Evolutionary conservation across 2,329 filamentous ascomycete genomes (phyloP).

Genomic region (Dactylella cylindrospora): DNA sequence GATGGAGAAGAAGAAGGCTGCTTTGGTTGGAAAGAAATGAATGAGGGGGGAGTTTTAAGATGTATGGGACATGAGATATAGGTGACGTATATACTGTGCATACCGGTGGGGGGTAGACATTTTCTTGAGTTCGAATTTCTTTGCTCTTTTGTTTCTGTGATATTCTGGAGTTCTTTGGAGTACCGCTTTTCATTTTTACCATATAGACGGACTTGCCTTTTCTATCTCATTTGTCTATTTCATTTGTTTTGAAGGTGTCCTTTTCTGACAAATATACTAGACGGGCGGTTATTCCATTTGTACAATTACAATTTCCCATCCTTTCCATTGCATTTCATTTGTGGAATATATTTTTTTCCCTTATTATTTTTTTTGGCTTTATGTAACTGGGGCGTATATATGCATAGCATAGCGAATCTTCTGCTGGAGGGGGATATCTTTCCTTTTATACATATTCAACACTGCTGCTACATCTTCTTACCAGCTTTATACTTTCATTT

Average conservation of each 20-base stretch:
- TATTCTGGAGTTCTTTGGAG: constrained; percentile 2
- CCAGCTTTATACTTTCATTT: too few species aligned
- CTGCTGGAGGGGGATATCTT: too few species aligned
- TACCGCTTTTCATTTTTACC: not conserved
- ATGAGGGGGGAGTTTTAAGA: not conserved
- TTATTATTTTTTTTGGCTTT: too few species aligned
- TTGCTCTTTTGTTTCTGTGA: not conserved
- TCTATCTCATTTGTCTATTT: not conserved
- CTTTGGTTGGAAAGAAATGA: not conserved
- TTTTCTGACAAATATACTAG: constrained; percentile 28
- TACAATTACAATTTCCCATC: too few species aligned
- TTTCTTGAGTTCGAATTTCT: constrained; percentile 8
- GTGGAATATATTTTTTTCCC: not conserved
- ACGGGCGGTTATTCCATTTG: constrained; percentile 15
- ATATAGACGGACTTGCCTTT: not conserved
- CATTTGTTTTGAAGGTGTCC: constrained; percentile 18
- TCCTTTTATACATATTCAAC: too few species aligned
- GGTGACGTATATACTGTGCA: not conserved
- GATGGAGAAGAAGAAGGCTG: constrained; percentile 17
- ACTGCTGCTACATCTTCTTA: too few species aligned
- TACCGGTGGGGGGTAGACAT: not conserved
- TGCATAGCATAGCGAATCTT: too few species aligned
- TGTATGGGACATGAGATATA: not conserved
- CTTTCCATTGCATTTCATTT: not conserved
- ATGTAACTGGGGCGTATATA: too few species aligned